A percentile compares a stretch with the other conserved stretches of the same genome.
Conservation (phyloP, 1,284 basidiomycete genomes). For the Leccinum brunneo-olivaceum region DNA sequence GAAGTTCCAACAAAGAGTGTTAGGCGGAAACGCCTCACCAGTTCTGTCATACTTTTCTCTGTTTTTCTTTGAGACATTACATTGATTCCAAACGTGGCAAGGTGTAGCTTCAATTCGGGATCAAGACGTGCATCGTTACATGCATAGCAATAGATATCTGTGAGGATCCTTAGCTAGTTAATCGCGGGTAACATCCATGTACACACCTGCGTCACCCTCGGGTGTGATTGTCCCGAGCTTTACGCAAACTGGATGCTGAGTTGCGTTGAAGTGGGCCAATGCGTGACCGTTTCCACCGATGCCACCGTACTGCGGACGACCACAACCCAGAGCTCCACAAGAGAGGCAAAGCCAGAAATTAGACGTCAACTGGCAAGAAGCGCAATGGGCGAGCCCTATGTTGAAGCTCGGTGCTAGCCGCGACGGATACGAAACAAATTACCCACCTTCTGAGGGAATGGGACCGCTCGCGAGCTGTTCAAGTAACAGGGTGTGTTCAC, state of each 20-base stretch:
- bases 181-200: neutral
- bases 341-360: conserved; percentile 96
- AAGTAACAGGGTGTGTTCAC: conserved; percentile 82
- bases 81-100: conserved; percentile 84
- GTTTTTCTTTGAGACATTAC: conserved; percentile 84
- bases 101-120: conserved; percentile 70
- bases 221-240: conserved; percentile 97
- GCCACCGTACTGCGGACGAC: conserved; percentile 83
- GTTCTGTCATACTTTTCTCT: conserved; percentile 95
- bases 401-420: conserved; percentile 7
- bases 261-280: conserved; percentile 72
- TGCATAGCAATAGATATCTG: conserved; percentile 91
- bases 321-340: conserved; percentile 93
- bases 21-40: conserved; percentile 44
- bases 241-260: conserved; percentile 80
- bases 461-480: conserved; percentile 54
- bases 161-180: neutral
- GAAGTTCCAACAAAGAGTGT: neutral
- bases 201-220: conserved; percentile 80
- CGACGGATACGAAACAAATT: neutral
- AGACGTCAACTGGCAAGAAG: conserved; percentile 72
- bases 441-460: conserved; percentile 47
- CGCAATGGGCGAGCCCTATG: conserved; percentile 71
- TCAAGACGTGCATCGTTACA: conserved; percentile 89
- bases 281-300: conserved; percentile 88